Conservation (phyloP, 2,329 filamentous ascomycete species). For the Claviceps paspali region DNA sequence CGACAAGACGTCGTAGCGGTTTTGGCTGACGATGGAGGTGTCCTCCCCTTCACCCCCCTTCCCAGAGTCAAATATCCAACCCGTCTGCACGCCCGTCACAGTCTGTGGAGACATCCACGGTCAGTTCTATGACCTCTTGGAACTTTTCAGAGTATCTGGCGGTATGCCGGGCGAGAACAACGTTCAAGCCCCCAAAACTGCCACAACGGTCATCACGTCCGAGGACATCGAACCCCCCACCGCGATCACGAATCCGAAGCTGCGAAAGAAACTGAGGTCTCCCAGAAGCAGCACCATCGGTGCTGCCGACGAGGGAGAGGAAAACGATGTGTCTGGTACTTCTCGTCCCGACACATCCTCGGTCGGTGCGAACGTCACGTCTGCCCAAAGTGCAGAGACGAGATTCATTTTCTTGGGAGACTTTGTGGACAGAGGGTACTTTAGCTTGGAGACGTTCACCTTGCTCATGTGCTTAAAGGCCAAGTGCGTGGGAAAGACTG, state of each 20-base stretch:
- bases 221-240: slow-evolving; percentile 85
- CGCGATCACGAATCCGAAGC: slow-evolving; percentile 73
- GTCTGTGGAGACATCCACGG: slow-evolving; percentile 97
- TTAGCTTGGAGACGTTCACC: slow-evolving; percentile 95
- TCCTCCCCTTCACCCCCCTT: neutral
- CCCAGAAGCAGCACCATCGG: slow-evolving; percentile 23
- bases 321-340: slow-evolving; percentile 16
- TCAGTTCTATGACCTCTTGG: slow-evolving; percentile 94
- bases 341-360: slow-evolving; percentile 19
- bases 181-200: slow-evolving; percentile 51
- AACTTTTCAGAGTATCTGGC: slow-evolving; percentile 90
- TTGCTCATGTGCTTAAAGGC: slow-evolving; percentile 88
- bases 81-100: slow-evolving; percentile 90
- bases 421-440: slow-evolving; percentile 94
- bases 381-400: slow-evolving; percentile 35
- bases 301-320: slow-evolving; percentile 36
- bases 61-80: slow-evolving; percentile 93
- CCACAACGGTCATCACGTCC: slow-evolving; percentile 66
- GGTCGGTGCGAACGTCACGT: slow-evolving; percentile 17
- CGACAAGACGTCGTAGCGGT: neutral
- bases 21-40: neutral
- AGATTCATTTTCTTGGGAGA: slow-evolving; percentile 58
- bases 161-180: slow-evolving; percentile 83
- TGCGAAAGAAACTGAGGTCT: slow-evolving; percentile 65
- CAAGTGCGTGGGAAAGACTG: slow-evolving; percentile 26